A percentile compares a stretch with the other conserved stretches of the same genome.
phyloP scores from a whole-genome alignment of 2,329 filamentous ascomycete species.

The Diaporthe sp. region DNA sequence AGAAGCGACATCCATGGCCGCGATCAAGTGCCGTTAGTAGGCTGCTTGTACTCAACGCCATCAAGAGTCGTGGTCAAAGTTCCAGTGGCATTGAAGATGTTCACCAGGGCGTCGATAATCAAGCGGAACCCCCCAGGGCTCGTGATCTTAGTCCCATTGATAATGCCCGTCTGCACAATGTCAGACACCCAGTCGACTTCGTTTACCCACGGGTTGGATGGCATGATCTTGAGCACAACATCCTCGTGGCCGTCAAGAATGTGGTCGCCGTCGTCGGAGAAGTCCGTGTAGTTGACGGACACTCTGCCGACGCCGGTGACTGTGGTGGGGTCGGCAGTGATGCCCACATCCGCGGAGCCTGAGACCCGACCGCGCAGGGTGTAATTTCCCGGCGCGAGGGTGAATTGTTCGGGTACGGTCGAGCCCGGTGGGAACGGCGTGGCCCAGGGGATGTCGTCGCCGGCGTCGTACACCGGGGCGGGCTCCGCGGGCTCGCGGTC shows the following conservation, averaged over 20 bases:
- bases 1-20: background rate
- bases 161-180: background rate
- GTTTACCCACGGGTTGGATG: background rate
- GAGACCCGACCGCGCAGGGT: background rate
- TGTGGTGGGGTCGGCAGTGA: too few relatives aligned
- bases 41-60: background rate
- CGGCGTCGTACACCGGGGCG: conserved; percentile 35
- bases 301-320: background rate
- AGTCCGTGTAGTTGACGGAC: conserved; percentile 5
- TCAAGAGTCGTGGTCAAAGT: background rate
- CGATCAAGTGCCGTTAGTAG: background rate
- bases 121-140: background rate
- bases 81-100: background rate
- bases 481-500: conserved; percentile 41
- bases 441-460: conserved; percentile 47
- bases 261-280: background rate
- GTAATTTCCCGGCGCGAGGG: background rate
- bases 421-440: background rate
- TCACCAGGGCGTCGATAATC: background rate
- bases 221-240: background rate
- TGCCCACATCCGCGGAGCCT: background rate
- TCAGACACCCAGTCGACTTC: background rate
- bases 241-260: background rate
- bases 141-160: conserved; percentile 3
- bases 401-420: background rate